A percentile compares a stretch with the other conserved stretches of the same genome.
These are phyloP conservation scores for Macrolepiota albuminosa DNA, from an alignment of 768 basidiomycete species.

Conservation along the genomic window DNA sequence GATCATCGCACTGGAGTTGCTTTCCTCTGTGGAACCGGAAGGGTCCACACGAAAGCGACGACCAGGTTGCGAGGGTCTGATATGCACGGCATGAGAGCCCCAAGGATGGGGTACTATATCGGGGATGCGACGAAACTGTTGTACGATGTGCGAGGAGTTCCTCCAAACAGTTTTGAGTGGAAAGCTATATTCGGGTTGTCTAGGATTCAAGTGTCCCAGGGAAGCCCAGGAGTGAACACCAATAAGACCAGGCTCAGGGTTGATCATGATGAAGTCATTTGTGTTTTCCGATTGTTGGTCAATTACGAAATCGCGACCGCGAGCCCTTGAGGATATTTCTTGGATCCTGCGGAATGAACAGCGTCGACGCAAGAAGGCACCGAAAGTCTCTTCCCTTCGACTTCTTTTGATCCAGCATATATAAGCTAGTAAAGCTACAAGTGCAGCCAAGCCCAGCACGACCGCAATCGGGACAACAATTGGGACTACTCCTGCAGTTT, in stretches of 20 bases:
- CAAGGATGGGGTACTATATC: conserved; percentile 13
- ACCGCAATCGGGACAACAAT: conserved; percentile 8
- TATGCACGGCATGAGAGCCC: conserved; percentile 11
- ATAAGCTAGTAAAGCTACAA: background rate
- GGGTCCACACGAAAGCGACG: conserved; percentile 17
- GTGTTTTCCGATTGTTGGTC: conserved; percentile 10
- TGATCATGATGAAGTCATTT: conserved; percentile 9
- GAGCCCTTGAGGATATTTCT: conserved; percentile 6
- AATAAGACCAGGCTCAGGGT: background rate
- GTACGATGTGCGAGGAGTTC: conserved; percentile 13
- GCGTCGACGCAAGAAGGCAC: background rate
- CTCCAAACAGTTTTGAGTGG: conserved; percentile 9
- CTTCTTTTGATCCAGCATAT: conserved; percentile 2
- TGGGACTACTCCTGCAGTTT: background rate
- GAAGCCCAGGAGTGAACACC: background rate
- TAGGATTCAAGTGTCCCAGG: background rate
- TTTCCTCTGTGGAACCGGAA: conserved; percentile 12
- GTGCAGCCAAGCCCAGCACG: conserved; percentile 1
- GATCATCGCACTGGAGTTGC: background rate
- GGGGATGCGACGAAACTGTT: conserved; percentile 13
- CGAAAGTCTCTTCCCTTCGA: background rate
- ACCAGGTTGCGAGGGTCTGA: conserved; percentile 9
- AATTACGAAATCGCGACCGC: conserved; percentile 12
- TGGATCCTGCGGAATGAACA: background rate
- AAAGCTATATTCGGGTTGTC: background rate